Percentiles rank a stretch among this genome's conserved stretches.
These are phyloP conservation scores for Drechslerella coelobrocha DNA, from an alignment of 2,329 filamentous ascomycete species.

Conservation along the genomic window DNA sequence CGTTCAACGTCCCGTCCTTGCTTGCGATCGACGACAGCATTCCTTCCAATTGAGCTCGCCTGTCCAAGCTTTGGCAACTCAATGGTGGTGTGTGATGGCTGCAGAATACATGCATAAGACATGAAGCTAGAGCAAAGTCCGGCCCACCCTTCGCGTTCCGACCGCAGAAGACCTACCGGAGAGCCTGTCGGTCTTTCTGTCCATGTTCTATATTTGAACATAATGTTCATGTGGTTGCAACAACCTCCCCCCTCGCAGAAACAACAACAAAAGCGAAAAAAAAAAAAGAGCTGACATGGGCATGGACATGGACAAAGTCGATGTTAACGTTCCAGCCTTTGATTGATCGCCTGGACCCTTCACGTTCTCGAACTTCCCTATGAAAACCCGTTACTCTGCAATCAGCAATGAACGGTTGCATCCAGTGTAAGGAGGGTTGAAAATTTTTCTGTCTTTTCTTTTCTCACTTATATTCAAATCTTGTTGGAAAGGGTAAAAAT, in stretches of 20 bases:
- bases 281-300: too few species aligned
- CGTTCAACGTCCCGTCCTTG: constrained; percentile 45
- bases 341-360: constrained; percentile 26
- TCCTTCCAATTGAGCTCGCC: constrained; percentile 17
- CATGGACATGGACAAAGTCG: too few species aligned
- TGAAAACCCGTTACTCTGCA: constrained; percentile 25
- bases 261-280: constrained; percentile 1
- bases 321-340: constrained; percentile 8
- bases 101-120: constrained; percentile 44
- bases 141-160: constrained; percentile 42
- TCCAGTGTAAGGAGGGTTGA: constrained; percentile 36
- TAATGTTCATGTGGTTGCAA: constrained; percentile 31
- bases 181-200: constrained; percentile 6
- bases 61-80: constrained; percentile 23
- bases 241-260: background rate
- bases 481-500: background rate
- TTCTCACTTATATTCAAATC: too few species aligned
- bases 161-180: constrained; percentile 33
- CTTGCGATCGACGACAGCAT: constrained; percentile 40
- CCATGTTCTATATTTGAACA: constrained; percentile 44
- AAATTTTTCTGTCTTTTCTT: constrained; percentile 19
- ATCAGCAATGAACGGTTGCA: constrained; percentile 36
- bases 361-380: constrained; percentile 41
- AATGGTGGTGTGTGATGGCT: constrained; percentile 45
- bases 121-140: constrained; percentile 41